Conservation (phyloP, 257 asterid genomes). For the Plantago ovata region DNA sequence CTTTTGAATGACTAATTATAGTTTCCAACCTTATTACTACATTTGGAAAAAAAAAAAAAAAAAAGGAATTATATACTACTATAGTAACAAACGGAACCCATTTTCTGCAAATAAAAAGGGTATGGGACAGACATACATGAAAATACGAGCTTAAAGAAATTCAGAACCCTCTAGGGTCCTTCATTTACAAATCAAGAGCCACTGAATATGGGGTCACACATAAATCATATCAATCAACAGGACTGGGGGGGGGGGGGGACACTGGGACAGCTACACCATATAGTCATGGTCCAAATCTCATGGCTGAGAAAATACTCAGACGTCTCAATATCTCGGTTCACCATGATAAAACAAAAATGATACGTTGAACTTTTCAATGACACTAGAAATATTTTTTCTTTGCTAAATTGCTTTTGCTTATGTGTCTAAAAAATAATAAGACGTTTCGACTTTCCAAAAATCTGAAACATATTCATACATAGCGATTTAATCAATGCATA, state of each 20-base stretch:
- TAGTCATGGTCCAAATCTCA: too few species aligned
- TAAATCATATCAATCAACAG: conserved; percentile 11
- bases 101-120: neutral
- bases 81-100: neutral
- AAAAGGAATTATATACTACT: neutral
- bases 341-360: too few species aligned
- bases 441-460: too few species aligned
- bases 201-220: conserved; percentile 3
- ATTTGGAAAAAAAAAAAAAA: neutral
- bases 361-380: too few species aligned
- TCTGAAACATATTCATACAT: too few species aligned
- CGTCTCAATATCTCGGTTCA: too few species aligned
- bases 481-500: neutral
- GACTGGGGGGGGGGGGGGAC: too few species aligned
- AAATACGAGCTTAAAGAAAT: neutral
- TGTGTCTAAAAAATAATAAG: too few species aligned
- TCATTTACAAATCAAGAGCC: conserved; percentile 12
- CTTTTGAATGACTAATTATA: neutral
- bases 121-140: neutral
- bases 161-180: neutral
- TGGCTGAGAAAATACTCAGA: too few species aligned
- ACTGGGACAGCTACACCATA: conserved; percentile 4
- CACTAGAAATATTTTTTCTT: too few species aligned
- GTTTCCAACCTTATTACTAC: neutral
- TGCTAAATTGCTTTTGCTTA: too few species aligned